Evolutionary conservation across 371 early-diverging fungal species (phyloP).

Genomic region (Apophysomyces elegans): DNA sequence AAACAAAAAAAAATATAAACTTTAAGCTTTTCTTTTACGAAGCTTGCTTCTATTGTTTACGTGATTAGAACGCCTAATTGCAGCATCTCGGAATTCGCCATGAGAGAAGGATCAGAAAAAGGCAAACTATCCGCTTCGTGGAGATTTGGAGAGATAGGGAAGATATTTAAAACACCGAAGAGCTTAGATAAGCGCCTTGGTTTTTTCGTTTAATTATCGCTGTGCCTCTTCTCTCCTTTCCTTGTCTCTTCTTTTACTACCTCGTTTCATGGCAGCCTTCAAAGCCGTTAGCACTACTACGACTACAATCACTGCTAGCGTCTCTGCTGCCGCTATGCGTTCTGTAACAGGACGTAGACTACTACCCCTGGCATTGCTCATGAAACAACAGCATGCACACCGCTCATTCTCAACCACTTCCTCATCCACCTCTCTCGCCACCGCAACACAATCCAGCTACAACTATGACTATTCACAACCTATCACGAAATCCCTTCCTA

Average conservation of each 20-base stretch:
- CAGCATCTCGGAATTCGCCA: not conserved
- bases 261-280: not conserved
- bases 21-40: no score
- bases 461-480: not conserved
- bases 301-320: not conserved
- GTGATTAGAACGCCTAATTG: no score
- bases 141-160: not conserved
- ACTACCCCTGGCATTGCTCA: not conserved
- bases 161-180: not conserved
- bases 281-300: not conserved
- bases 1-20: no score
- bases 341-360: not conserved
- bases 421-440: not conserved
- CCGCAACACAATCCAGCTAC: conserved; percentile 9
- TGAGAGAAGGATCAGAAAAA: not conserved
- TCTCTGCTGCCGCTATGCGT: not conserved
- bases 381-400: not conserved
- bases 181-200: no score
- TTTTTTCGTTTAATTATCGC: not conserved
- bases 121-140: conserved; percentile 2
- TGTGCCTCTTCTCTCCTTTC: not conserved
- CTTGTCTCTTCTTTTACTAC: not conserved
- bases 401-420: not conserved
- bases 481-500: conserved; percentile 17
- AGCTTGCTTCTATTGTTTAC: no score